Base-by-base conservation (phyloP, 2,329 filamentous ascomycete genomes). In the Westerdykella ornata region DNA sequence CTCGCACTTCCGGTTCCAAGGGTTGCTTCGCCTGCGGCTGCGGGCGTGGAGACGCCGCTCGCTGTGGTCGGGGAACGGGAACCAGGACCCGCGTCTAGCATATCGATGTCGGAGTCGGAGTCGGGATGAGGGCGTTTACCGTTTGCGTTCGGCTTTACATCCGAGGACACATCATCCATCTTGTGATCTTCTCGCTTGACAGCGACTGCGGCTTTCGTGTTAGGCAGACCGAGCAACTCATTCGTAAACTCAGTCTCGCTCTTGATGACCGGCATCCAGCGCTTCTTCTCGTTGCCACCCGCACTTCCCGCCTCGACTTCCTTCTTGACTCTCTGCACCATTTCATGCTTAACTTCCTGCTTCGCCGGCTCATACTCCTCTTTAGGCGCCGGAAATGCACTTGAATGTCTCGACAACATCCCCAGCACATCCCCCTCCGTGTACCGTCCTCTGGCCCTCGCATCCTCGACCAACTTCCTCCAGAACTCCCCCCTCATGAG, bases 401-500 rank as follows among this genome's bases (percentile, higher is more conserved):
- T 66, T 19, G 77, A 75, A 32, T 76, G 74, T 48, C 70, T 72
- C 33, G 69, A 66, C 13, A 85, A 69, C 56, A 83, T 69, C 16
- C 54, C 66, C 44, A 71, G 57, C 2, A 84, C 59, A 56, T 85
- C 72, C 11, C 79, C 89, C 32, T 78, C 75, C 0, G 86, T 95
- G 63, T 92, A 95, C 8, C 82, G 72, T 47, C 85, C 77, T 57
- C 92, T 79, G 15, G 69, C 65, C 55, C 81, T 81, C 5, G 92
- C 85, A 67, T 98, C 85, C 26, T 84, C 77, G 39, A 98, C 87
- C 33, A 98, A 75, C 49, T 82, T 83, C 47, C 77, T 81, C 92
- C 94, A 98, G 67, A 88, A 96, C 59, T 92, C 80, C 45, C 92
- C 92, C 59, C 94, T 85, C 17, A 84, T 73, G 39, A 98, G 75